Conservation (phyloP, 805 yeast species). For the Jamesozyma lodderae region DNA sequence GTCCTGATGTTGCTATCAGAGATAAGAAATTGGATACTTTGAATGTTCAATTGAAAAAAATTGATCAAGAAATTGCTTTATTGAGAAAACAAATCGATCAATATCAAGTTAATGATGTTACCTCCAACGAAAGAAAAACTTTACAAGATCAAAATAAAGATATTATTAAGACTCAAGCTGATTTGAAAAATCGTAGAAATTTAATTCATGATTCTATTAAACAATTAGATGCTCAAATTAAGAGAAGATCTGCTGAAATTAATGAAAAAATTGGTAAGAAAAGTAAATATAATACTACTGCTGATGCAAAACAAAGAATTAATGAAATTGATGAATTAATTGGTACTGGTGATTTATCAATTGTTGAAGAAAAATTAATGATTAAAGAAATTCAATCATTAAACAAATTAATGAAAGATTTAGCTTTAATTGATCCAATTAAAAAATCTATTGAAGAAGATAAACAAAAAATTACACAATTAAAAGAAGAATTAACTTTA, state of each 20-base stretch:
- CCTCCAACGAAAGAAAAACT: constrained; percentile 45
- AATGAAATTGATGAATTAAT: constrained; percentile 60
- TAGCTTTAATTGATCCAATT: constrained; percentile 58
- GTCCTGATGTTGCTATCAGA: constrained; percentile 62
- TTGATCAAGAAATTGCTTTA: constrained; percentile 46
- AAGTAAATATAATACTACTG: constrained; percentile 58
- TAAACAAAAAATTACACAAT: constrained; percentile 61
- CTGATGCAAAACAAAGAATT: constrained; percentile 62
- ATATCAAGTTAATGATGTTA: constrained; percentile 38
- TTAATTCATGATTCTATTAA: constrained; percentile 56
- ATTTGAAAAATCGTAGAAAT: constrained; percentile 38
- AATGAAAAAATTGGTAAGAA: constrained; percentile 36
- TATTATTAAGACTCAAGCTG: constrained; percentile 39
- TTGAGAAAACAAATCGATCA: constrained; percentile 47
- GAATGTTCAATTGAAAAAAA: constrained; percentile 52
- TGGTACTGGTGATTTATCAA: constrained; percentile 67
- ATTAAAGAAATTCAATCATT: constrained; percentile 79
- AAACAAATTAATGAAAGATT: constrained; percentile 73
- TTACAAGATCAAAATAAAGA: constrained; percentile 40
- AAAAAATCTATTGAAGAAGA: constrained; percentile 76
- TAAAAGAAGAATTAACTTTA: constrained; percentile 57
- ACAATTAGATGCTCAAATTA: constrained; percentile 56
- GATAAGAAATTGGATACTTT: constrained; percentile 49
- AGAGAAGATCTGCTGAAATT: constrained; percentile 68
- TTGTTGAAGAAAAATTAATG: constrained; percentile 82